Evolutionary conservation across 2,329 filamentous ascomycete species (phyloP), one percentile per base, ranked within the genome.

Genomic region (Talaromyces albobiverticillius): DNA sequence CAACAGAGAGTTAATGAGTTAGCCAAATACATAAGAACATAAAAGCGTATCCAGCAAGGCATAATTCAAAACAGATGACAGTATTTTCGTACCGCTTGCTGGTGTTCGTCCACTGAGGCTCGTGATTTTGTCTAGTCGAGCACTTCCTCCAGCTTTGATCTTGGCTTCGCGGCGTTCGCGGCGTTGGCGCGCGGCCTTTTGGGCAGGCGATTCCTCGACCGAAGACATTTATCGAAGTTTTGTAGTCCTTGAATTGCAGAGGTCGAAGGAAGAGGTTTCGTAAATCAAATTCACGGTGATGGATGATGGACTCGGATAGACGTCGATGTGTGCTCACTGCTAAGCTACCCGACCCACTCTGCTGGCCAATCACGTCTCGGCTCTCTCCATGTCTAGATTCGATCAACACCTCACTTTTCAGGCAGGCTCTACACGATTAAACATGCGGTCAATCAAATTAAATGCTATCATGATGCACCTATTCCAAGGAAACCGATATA

Each of bases 121-220:
- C 36, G 82, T 84, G 67, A 87, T 87, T 61, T 82, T 81, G 54
- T 84, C 80, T 41, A 87, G 72, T 58, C 84, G 77, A 34, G 80
- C 78, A 36, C 80, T 77, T 51, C 82, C 83, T 57, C 79, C 78
- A 43, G 78, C 77, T 59, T 75, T 77, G 64, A 85, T 81, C 69
- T 86, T 86, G 53, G 82, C 82, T 62, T 84, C 79, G 16, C 83
- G 79, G 57, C 83, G 82, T 66, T 87, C 83, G 57, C 83, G 81
- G 40, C 84, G 80, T 53, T 84, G 73, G 45, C 83, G 81, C 47
- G 83, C 82, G 61, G 82, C 77, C 59, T 67, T 66, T 57, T 78
- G 76, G 16, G 74, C 72, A 14, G 75, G 73, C 1, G 76, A 76
- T 63, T 78, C 76, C 53, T 75, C 73, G 23, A 64, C 40, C 3